Conservation (phyloP, 768 basidiomycete species). For the Leucocoprinus sp. region DNA sequence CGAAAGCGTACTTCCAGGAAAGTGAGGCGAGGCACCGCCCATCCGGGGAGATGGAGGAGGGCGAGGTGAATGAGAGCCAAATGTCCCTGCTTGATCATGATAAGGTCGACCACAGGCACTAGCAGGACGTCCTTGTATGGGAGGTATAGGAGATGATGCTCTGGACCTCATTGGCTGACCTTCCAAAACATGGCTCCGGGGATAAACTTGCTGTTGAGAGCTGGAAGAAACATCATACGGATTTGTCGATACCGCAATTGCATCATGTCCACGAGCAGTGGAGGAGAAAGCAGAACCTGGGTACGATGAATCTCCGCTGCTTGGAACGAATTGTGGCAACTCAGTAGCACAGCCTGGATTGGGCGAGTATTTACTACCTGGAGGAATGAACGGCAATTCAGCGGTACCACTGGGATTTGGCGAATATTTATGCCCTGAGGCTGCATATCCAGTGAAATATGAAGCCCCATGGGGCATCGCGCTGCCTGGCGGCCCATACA, state of each 20-base stretch:
- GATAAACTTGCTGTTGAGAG: constrained; percentile 33
- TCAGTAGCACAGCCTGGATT: constrained; percentile 39
- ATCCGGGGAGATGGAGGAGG: constrained; percentile 14
- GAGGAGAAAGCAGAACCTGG: constrained; percentile 22
- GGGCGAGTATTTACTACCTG: constrained; percentile 16
- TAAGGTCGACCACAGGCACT: constrained; percentile 18
- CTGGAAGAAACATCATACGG: constrained; percentile 28
- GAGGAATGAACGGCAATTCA: constrained; percentile 30
- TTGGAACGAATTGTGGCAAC: constrained; percentile 24
- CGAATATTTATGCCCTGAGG: constrained; percentile 13
- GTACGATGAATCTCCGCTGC: constrained; percentile 23
- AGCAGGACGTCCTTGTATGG: constrained; percentile 30
- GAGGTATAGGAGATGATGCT: constrained; percentile 44
- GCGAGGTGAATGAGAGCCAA: constrained; percentile 14
- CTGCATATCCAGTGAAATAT: constrained; percentile 17
- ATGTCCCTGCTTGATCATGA: constrained; percentile 14
- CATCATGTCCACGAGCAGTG: constrained; percentile 28
- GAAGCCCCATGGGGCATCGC: constrained; percentile 22
- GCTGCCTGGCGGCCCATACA: neutral
- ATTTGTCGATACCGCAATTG: constrained; percentile 34
- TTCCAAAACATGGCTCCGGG: constrained; percentile 48
- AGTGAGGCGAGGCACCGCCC: constrained; percentile 26
- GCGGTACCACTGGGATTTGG: constrained; percentile 34
- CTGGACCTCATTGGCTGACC: constrained; percentile 43
- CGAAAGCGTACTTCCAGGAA: constrained; percentile 22